These are phyloP conservation scores for Kluyveromyces sp. DNA, from an alignment of 1,139 yeast genomes.

Conservation along the genomic window DNA sequence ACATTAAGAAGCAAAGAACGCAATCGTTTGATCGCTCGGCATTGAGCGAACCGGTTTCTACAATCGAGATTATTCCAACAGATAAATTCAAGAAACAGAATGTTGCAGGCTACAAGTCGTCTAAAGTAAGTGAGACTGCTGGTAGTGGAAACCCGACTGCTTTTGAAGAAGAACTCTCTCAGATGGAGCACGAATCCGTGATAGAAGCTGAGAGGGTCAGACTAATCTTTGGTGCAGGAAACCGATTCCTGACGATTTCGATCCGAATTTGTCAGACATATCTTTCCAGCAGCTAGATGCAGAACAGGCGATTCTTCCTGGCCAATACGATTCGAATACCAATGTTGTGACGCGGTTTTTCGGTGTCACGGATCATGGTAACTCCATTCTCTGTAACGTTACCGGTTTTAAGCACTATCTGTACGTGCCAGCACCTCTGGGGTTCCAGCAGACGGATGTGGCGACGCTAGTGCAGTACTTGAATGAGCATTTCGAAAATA, in stretches of 20 bases:
- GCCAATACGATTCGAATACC: conserved; percentile 29
- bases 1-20: conserved; percentile 21
- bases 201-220: conserved; percentile 17
- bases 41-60: conserved; percentile 30
- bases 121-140: conserved; percentile 13
- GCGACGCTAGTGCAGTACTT: conserved; percentile 45
- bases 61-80: conserved; percentile 28
- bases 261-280: conserved; percentile 45
- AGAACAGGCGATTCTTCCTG: conserved; percentile 62
- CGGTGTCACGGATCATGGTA: conserved; percentile 84
- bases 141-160: conserved; percentile 41
- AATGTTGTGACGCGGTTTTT: conserved; percentile 70
- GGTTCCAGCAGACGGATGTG: conserved; percentile 39
- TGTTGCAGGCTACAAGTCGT: conserved; percentile 25
- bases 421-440: conserved; percentile 78
- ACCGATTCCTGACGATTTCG: conserved; percentile 45
- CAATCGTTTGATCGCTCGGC: conserved; percentile 27
- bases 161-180: conserved; percentile 57
- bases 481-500: conserved; percentile 38
- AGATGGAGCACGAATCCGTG: conserved; percentile 42
- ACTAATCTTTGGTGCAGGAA: conserved; percentile 36
- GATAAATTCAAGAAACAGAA: conserved; percentile 23
- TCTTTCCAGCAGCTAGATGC: conserved; percentile 92
- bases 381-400: conserved; percentile 84
- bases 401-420: conserved; percentile 85